Conservation (phyloP, 768 basidiomycete species). For the Sarcodon aspratus region DNA sequence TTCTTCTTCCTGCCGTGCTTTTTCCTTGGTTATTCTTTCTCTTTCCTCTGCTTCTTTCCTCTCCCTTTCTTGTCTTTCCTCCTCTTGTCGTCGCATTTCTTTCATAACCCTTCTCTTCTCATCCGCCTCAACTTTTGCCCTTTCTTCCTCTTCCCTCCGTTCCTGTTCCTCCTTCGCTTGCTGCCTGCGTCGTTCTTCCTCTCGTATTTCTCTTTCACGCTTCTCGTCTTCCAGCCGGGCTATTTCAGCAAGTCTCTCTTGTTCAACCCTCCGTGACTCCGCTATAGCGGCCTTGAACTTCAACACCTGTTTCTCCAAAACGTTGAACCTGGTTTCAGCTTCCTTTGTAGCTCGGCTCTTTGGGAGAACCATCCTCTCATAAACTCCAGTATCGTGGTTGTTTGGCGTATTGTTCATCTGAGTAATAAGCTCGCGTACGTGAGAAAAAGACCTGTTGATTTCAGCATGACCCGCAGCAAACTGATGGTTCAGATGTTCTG, state of each 20-base stretch:
- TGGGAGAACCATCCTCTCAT: constrained; percentile 35
- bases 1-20: constrained; percentile 3
- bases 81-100: constrained; percentile 2
- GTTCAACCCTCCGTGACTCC: constrained; percentile 9
- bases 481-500: constrained; percentile 23
- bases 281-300: constrained; percentile 20
- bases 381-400: constrained; percentile 29
- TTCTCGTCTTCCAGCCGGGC: constrained; percentile 2
- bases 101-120: constrained; percentile 3
- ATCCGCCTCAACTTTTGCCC: constrained; percentile 18
- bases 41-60: constrained; percentile 2
- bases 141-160: constrained; percentile 8
- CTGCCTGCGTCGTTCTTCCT: constrained; percentile 5
- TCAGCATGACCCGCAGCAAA: constrained; percentile 21
- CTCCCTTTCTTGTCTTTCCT: constrained; percentile 5
- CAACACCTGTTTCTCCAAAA: constrained; percentile 31
- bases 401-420: constrained; percentile 40
- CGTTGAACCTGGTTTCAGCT: constrained; percentile 32
- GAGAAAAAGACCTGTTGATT: constrained; percentile 37
- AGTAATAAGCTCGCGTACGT: constrained; percentile 41
- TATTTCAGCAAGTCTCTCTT: constrained; percentile 2
- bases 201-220: constrained; percentile 5
- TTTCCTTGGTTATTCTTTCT: constrained; percentile 2
- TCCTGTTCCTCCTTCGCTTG: constrained; percentile 9
- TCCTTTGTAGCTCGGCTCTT: constrained; percentile 41